Conservation (phyloP, 352 stramenopile species). For the Pythium rishiriense region DNA sequence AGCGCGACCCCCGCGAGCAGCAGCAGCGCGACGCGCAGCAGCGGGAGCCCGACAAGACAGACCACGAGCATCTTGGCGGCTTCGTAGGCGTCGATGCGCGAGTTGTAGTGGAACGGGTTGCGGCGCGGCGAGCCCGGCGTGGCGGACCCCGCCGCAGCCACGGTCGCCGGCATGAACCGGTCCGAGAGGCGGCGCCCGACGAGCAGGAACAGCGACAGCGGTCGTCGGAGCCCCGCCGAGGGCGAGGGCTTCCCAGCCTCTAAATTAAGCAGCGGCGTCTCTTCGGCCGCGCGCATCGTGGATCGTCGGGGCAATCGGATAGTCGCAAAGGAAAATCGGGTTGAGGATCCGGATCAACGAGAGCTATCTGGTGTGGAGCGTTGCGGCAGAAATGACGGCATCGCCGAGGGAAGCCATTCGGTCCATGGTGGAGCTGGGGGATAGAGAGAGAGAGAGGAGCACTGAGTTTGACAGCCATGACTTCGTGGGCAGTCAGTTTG, state of each 20-base stretch:
- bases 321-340: too few species aligned
- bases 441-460: background rate
- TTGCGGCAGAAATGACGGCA: background rate
- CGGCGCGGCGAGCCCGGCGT: background rate
- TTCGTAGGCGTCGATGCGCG: constrained; percentile 58
- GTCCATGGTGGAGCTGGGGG: too few species aligned
- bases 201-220: constrained; percentile 12
- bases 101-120: constrained; percentile 68
- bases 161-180: background rate
- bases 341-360: background rate
- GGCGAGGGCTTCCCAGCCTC: background rate
- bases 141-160: background rate
- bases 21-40: constrained; percentile 53
- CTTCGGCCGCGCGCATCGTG: background rate
- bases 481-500: background rate
- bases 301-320: too few species aligned
- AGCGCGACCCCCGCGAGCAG: constrained; percentile 37
- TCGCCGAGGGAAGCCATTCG: too few species aligned
- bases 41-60: constrained; percentile 55
- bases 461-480: background rate
- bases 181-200: constrained; percentile 5
- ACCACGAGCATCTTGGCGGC: constrained; percentile 53
- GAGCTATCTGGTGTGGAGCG: too few species aligned
- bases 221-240: background rate
- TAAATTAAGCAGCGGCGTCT: constrained; percentile 12